Base-by-base conservation (phyloP, 2,329 filamentous ascomycete species). In the Lizonia empirigonia region DNA sequence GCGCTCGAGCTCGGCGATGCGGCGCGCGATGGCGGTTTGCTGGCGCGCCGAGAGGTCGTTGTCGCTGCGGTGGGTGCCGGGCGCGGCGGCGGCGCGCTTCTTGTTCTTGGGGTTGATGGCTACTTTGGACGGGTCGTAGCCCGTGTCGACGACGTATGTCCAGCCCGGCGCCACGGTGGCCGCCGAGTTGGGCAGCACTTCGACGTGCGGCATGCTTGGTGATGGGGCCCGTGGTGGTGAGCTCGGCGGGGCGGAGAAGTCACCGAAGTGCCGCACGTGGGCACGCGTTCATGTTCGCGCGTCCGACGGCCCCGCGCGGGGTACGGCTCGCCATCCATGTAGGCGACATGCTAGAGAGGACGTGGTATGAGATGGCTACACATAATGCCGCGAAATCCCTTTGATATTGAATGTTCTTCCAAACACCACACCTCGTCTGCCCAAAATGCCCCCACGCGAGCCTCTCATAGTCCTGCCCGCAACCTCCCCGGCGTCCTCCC, bases 81-180 rank as follows among this genome's bases (percentile, higher is more conserved):
- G 60, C 30, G 65, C 64, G 37, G 70, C 64, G 16, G 84, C 82
- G 23, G 84, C 86, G 65, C 91, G 88, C 75, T 95, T 96, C 70
- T 77, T 67, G 73, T 76, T 70, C 68, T 78, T 81, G 75, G 77
- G 76, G 60, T 79, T 76, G 53, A 80, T 79, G 44, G 78, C 70
- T 41, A 77, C 71, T 60, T 82, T 80, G 8, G 84, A 80, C 10
- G 82, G 80, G 47, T 84, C 80, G 48, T 82, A 80, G 72, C 82
- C 69, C 13, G 83, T 86, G 68, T 96, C 90, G 23, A 91, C 86
- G 1, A 97, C 90, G 71, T 96, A 96, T 10, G 91, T 91, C 88
- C 91, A 97, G 66, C 93, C 93, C 1, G 93, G 91, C 1, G 90
- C 89, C 35, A 82, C 79, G 35, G 84, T 83, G 13, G 85, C 85